Percentiles rank a stretch among this genome's conserved stretches.
These are phyloP conservation scores for Tetrahymena borealis DNA, from an alignment of 73 alveolate genomes.

Conservation along the genomic window DNA sequence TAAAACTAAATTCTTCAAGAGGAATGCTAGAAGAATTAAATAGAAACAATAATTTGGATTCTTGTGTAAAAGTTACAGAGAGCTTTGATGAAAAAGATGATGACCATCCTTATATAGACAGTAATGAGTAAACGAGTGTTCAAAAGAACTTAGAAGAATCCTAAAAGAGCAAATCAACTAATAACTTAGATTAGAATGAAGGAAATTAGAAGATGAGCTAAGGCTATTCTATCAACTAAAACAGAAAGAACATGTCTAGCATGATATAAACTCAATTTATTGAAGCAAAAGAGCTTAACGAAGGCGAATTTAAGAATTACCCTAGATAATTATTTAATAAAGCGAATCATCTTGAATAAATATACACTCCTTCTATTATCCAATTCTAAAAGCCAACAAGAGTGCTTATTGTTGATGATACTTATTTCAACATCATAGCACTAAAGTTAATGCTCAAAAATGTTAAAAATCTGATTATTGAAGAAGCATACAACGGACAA, in stretches of 20 bases:
- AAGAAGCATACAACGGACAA: neutral
- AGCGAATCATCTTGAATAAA: neutral
- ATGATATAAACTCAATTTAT: neutral
- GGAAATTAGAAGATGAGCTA: too few relatives aligned
- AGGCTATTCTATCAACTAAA: neutral
- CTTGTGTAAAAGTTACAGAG: neutral
- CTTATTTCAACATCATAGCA: neutral
- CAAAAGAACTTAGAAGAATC: too few relatives aligned
- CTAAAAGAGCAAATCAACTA: too few relatives aligned
- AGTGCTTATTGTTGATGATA: neutral
- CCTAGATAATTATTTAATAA: neutral
- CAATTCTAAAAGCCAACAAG: neutral
- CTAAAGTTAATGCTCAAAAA: neutral
- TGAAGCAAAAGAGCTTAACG: neutral
- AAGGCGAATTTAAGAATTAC: neutral
- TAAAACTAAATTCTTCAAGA: neutral
- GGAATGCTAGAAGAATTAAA: neutral
- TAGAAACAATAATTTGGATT: neutral
- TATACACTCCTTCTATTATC: neutral
- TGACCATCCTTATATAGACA: too few relatives aligned
- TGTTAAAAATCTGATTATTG: neutral
- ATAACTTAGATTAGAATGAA: too few relatives aligned
- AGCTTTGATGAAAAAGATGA: neutral
- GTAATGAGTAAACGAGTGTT: too few relatives aligned
- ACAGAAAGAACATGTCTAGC: neutral